Evolutionary conservation across 1,284 basidiomycete species (phyloP), one percentile per base, ranked within the genome.

Genomic region (Fomitopsis betulina): DNA sequence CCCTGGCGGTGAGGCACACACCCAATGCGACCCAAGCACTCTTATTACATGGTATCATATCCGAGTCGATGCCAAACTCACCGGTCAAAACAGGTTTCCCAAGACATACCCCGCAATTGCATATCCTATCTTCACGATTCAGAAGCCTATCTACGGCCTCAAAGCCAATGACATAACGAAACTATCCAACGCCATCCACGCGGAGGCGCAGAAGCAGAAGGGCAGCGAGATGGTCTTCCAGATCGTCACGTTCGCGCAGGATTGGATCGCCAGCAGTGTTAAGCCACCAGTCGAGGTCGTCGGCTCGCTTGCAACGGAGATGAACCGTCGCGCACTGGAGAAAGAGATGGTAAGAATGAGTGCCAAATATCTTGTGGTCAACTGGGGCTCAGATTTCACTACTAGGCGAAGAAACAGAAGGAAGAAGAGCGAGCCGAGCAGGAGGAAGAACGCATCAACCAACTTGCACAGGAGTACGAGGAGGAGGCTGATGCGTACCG

Each of bases 201-300:
- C 75, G 0, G 85, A 91, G 65, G 84, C 82, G 2, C 83, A 84
- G 70, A 81, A 76, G 60, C 70, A 77, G 62, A 76, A 80, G 60
- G 89, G 89, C 4, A 78, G 79, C 23, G 89, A 89, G 68, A 85
- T 87, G 81, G 86, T 89, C 37, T 89, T 91, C 68, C 80, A 86
- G 86, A 84, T 89, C 63, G 79, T 86, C 38, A 83, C 77, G 5
- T 80, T 83, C 54, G 79, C 81, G 40, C 85, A 89, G 69, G 87
- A 89, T 37, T 92, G 89, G 89, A 75, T 92, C 54, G 71, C 75
- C 13, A 73, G 73, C 30, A 78, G 85, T 60, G 72, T 89, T 42
- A 72, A 72, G n/a, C 85, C 83, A 3, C 78, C 80, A 2, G 73
- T 75, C 3, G 87, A 90, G 69, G 77, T 76, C 5, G 73, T 77